phyloP scores from a whole-genome alignment of 345 rosid genomes.

The Ailanthus altissimus region DNA sequence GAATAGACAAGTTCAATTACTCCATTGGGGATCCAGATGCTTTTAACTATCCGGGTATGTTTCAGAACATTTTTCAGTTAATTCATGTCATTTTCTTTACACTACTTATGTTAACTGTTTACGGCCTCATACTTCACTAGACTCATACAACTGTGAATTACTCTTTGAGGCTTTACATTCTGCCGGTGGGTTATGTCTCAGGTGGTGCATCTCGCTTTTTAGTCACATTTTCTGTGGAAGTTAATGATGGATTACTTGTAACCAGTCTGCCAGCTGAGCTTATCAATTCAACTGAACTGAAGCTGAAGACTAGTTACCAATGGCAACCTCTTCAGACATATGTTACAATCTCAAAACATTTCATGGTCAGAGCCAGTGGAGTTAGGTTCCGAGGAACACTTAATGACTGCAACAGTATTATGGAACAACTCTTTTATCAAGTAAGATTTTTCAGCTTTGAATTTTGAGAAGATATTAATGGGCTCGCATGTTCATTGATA shows the following conservation, averaged over 20 bases:
- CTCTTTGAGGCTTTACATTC: neutral
- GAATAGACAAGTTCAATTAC: constrained; percentile 60
- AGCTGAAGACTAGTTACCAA: constrained; percentile 51
- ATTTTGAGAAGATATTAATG: neutral
- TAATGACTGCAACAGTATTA: constrained; percentile 65
- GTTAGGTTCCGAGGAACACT: constrained; percentile 75
- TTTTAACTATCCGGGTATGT: constrained; percentile 67
- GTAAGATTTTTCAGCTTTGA: constrained; percentile 19
- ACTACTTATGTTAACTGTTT: neutral
- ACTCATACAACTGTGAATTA: neutral
- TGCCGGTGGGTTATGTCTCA: constrained; percentile 28
- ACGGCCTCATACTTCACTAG: too few species aligned
- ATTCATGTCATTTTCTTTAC: neutral
- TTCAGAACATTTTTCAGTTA: neutral
- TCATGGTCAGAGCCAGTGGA: constrained; percentile 69
- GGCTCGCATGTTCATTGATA: neutral
- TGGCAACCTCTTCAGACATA: constrained; percentile 96
- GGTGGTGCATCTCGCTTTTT: constrained; percentile 58
- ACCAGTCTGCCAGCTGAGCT: constrained; percentile 72
- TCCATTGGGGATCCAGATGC: constrained; percentile 84
- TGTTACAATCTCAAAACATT: constrained; percentile 74
- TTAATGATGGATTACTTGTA: constrained; percentile 61
- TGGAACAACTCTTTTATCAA: constrained; percentile 66
- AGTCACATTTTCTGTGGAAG: constrained; percentile 75
- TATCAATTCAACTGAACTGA: constrained; percentile 71